phyloP scores from a whole-genome alignment of 345 rosid genomes.

The Passiflora organensis region DNA sequence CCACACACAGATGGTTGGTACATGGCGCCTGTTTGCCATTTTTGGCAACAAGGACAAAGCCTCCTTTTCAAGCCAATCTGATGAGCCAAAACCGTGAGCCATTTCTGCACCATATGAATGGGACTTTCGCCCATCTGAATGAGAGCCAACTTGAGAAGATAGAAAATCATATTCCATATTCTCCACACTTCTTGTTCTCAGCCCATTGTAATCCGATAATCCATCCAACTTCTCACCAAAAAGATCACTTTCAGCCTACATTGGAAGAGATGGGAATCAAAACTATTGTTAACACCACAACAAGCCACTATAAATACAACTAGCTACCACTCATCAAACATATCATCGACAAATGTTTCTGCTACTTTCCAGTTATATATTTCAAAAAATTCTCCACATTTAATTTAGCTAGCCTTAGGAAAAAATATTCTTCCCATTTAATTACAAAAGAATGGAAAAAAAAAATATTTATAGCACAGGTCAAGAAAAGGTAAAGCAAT shows the following conservation, averaged over 20 bases:
- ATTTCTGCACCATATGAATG: conserved; percentile 27
- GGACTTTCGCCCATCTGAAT: conserved; percentile 21
- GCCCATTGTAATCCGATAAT: conserved; percentile 24
- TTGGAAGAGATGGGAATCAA: conserved; percentile 1
- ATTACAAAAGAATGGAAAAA: no score
- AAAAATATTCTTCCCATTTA: not conserved
- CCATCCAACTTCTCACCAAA: conserved; percentile 23
- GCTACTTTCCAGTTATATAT: not conserved
- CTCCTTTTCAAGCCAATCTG: conserved; percentile 42
- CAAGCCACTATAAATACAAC: not conserved
- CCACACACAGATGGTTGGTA: conserved; percentile 31
- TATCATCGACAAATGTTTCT: no score
- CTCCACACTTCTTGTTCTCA: conserved; percentile 24
- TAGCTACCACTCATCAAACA: no score
- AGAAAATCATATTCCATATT: conserved; percentile 40
- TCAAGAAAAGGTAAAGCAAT: not conserved
- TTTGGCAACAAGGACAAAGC: conserved; percentile 44
- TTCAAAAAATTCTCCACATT: no score
- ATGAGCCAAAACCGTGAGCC: conserved; percentile 26
- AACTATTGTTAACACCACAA: not conserved
- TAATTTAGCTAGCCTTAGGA: no score
- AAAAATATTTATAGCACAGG: no score
- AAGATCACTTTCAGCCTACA: conserved; percentile 37
- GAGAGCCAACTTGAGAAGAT: conserved; percentile 24
- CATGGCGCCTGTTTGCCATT: conserved; percentile 25